Percentiles rank a stretch among this genome's conserved stretches.
phyloP scores from a whole-genome alignment of 345 rosid genomes.

The Lepidium didymum region DNA sequence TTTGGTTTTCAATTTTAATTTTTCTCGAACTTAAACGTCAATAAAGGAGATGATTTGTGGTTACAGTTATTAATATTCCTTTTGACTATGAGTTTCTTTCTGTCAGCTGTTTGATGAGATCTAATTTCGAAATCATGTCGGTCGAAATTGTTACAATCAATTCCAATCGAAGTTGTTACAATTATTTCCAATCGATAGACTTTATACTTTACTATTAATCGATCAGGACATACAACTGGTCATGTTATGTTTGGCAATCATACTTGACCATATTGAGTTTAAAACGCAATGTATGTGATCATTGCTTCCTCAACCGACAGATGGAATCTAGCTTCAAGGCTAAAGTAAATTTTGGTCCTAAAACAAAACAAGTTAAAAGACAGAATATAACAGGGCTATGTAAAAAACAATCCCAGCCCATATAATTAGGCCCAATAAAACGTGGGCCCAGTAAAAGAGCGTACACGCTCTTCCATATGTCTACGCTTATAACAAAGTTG shows the following conservation, averaged over 20 bases:
- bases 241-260: background rate
- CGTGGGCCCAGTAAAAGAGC: background rate
- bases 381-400: background rate
- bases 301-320: constrained; percentile 11
- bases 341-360: background rate
- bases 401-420: background rate
- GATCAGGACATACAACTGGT: background rate
- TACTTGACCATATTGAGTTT: background rate
- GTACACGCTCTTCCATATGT: background rate
- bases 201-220: background rate
- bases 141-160: constrained; percentile 14
- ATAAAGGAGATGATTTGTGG: constrained; percentile 8
- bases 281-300: background rate
- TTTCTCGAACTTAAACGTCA: background rate
- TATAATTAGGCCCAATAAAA: background rate
- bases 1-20: background rate
- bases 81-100: background rate
- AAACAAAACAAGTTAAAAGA: background rate
- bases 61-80: background rate
- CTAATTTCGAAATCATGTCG: background rate
- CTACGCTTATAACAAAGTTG: background rate
- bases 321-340: background rate
- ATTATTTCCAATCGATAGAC: background rate
- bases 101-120: background rate
- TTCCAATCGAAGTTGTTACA: background rate